Evolutionary conservation across 2,329 filamentous ascomycete genomes (phyloP), one percentile per base, ranked within the genome.

Genomic region (Pestalotiopsis sp.): DNA sequence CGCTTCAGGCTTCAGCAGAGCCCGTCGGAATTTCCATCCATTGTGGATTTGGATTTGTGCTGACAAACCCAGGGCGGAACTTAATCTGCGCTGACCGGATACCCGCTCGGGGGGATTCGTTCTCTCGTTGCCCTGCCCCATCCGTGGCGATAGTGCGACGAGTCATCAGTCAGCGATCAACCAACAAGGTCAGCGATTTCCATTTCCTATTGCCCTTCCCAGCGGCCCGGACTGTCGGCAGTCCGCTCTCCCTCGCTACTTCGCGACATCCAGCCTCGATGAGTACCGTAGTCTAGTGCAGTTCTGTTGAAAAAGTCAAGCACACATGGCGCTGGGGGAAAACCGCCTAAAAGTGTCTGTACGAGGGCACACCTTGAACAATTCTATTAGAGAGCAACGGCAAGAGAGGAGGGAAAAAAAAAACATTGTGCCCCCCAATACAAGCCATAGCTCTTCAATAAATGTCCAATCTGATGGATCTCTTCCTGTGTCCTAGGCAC

Each of bases 151-250:
- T 62, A 62, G 59, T 20, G 14, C 7, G 20, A n/a, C 45, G 45
- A 52, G 45, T 52, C 45, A 52, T 52, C 45, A 52, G 45, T 52
- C 45, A 52, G 45, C 17, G 45, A 52, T 52, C 45, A 23, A 52
- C 45, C 45, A 52, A n/a, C 45, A 52, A 52, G 41, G 59, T 31
- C 25, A 62, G 25, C 59, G 36, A 36, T 13, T 59, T 20, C 23
- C 23, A 59, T 25, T 27, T 59, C 23, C 23, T 12, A 59, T 25
- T 27, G 5, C 23, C n/a, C 27, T 13, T 20, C 31, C 17, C 27
- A 39, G 31, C 59, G 59, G 59, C 59, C 59, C 59, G 59, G 59
- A 62, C 27, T 62, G 31, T 62, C 59, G 59, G 59, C 59, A 62
- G 27, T 62, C 59, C 59, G 27, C 36, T 36, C 31, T 36, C 31